Evolutionary conservation across 768 basidiomycete genomes (phyloP), one percentile per base, ranked within the genome.

Genomic region (Lanmaoa rubissima): DNA sequence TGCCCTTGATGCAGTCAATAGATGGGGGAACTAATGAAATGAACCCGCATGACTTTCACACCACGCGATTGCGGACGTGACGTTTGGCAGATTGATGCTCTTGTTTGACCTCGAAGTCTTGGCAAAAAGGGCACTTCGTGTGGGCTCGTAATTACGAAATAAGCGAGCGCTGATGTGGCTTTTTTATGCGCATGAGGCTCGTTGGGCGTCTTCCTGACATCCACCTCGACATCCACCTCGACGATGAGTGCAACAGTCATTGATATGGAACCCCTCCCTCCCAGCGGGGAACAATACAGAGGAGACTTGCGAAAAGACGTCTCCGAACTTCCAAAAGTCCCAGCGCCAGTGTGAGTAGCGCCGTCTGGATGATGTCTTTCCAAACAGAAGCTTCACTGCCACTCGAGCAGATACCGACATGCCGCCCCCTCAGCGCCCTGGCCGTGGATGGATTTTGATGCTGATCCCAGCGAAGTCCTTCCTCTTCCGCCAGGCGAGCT

Each of bases 361-460:
- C 24, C 41, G 2, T 31, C 14, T 21, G 11, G 8, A 32, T 9
- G 5, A 14, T 46, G 41, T 32, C 19, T 4, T 42, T 19, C 32
- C 32, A 14, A 44, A 32, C 36, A 36, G 13, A 36, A 31, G 14
- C 5, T 57, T 54, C 38, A 52, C 50, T 21, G 45, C 28, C 17
- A 7, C 49, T 45, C 41, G 31, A 24, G 12, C 51, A 72, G 71
- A 59, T 67, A 76, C 51, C 67, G 76, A 14, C 76, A 77, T 60
- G 76, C 71, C 3, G 70, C 75, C 3, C 76, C 76, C 3, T 73
- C 72, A 28, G 76, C 75, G 0, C 76, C 76, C 1, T 77, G 76
- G 76, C 76, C 76, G 9, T 77, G 74, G 68, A 72, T 78, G 62
- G 71, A 78, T 51, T 65, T 77, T 8, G 69, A 73, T 40, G 63